A percentile compares a stretch with the other conserved stretches of the same genome.
Evolutionary conservation across 208 protist species (phyloP).

Genomic region (Phytomonas sp.): DNA sequence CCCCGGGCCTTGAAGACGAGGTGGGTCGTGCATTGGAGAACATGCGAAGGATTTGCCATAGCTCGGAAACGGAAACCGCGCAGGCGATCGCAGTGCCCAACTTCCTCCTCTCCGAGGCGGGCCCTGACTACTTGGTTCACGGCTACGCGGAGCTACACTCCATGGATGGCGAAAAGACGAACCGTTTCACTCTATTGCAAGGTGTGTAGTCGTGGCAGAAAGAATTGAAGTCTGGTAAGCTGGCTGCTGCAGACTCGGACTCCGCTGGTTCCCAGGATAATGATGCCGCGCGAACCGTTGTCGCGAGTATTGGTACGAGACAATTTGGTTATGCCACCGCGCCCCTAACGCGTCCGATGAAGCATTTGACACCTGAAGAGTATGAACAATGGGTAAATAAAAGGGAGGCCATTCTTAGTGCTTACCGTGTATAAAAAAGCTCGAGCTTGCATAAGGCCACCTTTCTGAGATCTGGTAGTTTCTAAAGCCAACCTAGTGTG

Average conservation of each 20-base stretch:
- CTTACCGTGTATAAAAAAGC: slow-evolving; percentile 11
- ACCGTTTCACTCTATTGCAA: neutral
- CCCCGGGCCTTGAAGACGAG: slow-evolving; percentile 26
- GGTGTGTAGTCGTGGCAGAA: slow-evolving; percentile 32
- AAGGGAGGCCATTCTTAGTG: slow-evolving; percentile 55
- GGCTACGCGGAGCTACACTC: slow-evolving; percentile 7
- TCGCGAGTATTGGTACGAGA: slow-evolving; percentile 37
- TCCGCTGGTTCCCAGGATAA: slow-evolving; percentile 9
- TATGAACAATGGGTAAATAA: slow-evolving; percentile 42
- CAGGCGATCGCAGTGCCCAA: slow-evolving; percentile 30
- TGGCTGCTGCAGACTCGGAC: slow-evolving; percentile 13
- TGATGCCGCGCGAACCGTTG: slow-evolving; percentile 19
- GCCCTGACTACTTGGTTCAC: slow-evolving; percentile 49
- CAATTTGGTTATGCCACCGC: slow-evolving; percentile 34
- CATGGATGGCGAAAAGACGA: no score
- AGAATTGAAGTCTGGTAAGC: slow-evolving; percentile 9
- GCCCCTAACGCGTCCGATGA: slow-evolving; percentile 42
- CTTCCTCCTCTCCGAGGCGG: slow-evolving; percentile 37
- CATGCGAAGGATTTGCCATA: slow-evolving; percentile 30
- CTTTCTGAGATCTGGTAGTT: neutral
- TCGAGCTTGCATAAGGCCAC: slow-evolving; percentile 8
- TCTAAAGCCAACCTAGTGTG: slow-evolving; percentile 4
- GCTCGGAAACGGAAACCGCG: slow-evolving; percentile 29
- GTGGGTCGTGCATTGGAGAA: slow-evolving; percentile 43
- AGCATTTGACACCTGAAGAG: slow-evolving; percentile 23